phyloP scores from a whole-genome alignment of 140 eudicot genomes.

The Bidens hawaiensis region DNA sequence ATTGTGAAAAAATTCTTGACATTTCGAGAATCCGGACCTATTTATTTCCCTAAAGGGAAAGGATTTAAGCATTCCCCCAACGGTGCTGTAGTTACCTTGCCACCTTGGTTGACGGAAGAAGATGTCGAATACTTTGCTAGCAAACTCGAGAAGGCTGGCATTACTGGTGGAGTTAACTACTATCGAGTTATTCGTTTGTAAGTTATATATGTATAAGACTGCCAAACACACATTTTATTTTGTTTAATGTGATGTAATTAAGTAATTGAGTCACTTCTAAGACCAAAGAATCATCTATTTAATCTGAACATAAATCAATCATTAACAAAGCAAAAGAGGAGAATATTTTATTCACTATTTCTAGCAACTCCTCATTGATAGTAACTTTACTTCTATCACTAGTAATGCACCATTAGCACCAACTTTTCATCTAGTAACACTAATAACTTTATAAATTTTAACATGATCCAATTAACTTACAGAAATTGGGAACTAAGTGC shows the following conservation, averaged over 20 bases:
- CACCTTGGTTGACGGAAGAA: constrained; percentile 57
- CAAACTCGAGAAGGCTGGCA: constrained; percentile 41
- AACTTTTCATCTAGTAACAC: too few species aligned
- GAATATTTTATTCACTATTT: too few species aligned
- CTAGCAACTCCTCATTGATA: too few species aligned
- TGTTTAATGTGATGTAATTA: not conserved
- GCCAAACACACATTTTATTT: not conserved
- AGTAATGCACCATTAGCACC: too few species aligned
- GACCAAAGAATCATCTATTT: too few species aligned
- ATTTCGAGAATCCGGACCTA: constrained; percentile 30
- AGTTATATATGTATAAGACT: not conserved
- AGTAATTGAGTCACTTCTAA: too few species aligned
- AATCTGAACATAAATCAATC: too few species aligned
- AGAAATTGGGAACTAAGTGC: constrained; percentile 57
- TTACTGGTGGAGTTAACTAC: constrained; percentile 60
- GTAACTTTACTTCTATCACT: too few species aligned
- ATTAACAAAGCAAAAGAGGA: too few species aligned
- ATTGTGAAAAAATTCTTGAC: constrained; percentile 39
- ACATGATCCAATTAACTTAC: too few species aligned
- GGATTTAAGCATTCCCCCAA: constrained; percentile 30
- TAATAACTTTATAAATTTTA: too few species aligned
- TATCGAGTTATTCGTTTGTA: constrained; percentile 47
- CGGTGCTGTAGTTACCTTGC: constrained; percentile 30
- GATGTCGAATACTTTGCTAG: constrained; percentile 44
- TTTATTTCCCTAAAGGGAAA: constrained; percentile 43